Base-by-base conservation (phyloP, 1,139 yeast genomes). In the Debaryomyces sp. region DNA sequence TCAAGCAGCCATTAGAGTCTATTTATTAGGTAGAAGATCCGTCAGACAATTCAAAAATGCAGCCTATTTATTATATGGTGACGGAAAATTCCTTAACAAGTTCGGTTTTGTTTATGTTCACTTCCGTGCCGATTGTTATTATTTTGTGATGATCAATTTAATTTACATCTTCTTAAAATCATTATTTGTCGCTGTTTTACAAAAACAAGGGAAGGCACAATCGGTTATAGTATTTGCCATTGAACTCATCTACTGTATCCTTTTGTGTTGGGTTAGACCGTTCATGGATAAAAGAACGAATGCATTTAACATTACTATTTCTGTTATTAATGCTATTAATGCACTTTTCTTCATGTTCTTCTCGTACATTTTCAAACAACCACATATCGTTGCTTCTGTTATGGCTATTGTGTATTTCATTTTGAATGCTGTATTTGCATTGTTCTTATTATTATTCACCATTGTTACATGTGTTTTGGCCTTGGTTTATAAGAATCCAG, bases 241-340 rank as follows among this genome's bases (percentile, higher is more conserved):
- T 54, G 99, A 94, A 66, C 72, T 92, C 53, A 58, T 78, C 18
- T 90, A 86, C 67, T 81, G 88, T 56, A 78, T 79, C 29, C 74
- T 75, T 1, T 61, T 91, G 32, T 85, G 92, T 61, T 79, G 82
- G 77, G 73, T 80, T 53, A 83, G 94, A 67, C 99, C 99, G 5
- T 94, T 82, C 66, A 85, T 95, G 94, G 98, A 94, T 72, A 91
- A 87, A 69, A 81, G 96, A 69, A 92, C 98, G 23, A 94, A 95
- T 63, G 86, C 84, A 26, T 89, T 92, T 79, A 94, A 92, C 70
- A 92, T 94, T 59, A 81, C 89, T 44, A 90, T 94, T 60, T 82
- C 89, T 30, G 80, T 89, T 39, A 84, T 94, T 59, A 88, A 86
- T 61, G 80, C 91, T 48, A 71, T 92, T 61, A 92, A 92, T 66